These are phyloP conservation scores for Omphalea diandra DNA, from an alignment of 441 rosid genomes.

Conservation along the genomic window DNA sequence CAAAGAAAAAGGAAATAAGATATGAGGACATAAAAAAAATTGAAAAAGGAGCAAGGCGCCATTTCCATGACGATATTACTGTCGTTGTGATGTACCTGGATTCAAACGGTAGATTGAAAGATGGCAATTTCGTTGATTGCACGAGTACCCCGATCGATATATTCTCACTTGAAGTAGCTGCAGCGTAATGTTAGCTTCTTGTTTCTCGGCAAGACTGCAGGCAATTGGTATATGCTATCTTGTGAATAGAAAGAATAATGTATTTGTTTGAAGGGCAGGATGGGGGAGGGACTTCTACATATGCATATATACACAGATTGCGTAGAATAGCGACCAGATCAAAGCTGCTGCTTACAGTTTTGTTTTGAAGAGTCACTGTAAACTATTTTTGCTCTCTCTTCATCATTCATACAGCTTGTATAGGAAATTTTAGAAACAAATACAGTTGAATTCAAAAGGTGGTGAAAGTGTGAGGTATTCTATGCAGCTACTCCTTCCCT, in stretches of 20 bases:
- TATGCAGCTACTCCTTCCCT: too few relatives aligned
- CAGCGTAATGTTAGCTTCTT: constrained; percentile 22
- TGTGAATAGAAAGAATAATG: constrained; percentile 9
- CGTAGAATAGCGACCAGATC: background rate
- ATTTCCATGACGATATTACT: constrained; percentile 65
- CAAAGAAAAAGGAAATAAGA: constrained; percentile 52
- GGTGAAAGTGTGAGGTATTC: background rate
- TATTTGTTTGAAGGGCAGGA: background rate
- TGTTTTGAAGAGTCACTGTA: background rate
- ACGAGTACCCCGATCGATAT: constrained; percentile 47
- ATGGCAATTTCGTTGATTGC: constrained; percentile 23
- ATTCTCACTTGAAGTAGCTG: constrained; percentile 32
- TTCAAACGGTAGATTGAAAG: constrained; percentile 29
- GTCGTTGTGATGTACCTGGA: constrained; percentile 55
- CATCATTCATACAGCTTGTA: background rate
- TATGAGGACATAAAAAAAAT: constrained; percentile 43
- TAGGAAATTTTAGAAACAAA: constrained; percentile 1
- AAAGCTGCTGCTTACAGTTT: constrained; percentile 1
- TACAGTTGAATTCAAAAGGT: background rate
- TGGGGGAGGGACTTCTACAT: too few relatives aligned
- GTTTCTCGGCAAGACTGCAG: background rate
- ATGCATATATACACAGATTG: background rate
- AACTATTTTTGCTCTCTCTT: background rate
- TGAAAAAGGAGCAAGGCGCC: constrained; percentile 48
- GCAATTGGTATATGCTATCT: constrained; percentile 1